Percentiles rank a stretch among this genome's conserved stretches.
Evolutionary conservation across 129 eudicot species (phyloP).

Genomic region (Helianthus annuus): DNA sequence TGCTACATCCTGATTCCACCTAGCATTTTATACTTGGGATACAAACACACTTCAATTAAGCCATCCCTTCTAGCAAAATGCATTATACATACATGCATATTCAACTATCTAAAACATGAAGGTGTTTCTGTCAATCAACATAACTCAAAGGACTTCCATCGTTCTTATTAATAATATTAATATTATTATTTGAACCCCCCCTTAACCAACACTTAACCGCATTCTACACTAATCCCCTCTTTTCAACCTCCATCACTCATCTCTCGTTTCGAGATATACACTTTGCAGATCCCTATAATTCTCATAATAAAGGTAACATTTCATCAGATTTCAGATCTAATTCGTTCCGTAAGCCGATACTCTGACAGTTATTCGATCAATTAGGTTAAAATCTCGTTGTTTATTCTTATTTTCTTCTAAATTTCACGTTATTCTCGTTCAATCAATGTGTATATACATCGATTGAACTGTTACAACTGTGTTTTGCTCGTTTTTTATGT

Average conservation of each 20-base stretch:
- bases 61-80: background rate
- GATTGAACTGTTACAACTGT: constrained; percentile 8
- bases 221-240: constrained; percentile 22
- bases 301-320: constrained; percentile 16
- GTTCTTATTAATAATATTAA: background rate
- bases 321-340: constrained; percentile 5
- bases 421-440: background rate
- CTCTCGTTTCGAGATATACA: constrained; percentile 28
- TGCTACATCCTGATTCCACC: too few relatives aligned
- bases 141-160: constrained; percentile 18
- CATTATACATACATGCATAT: background rate
- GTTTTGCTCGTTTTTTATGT: background rate
- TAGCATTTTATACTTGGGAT: too few relatives aligned
- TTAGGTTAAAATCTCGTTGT: background rate
- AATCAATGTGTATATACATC: constrained; percentile 12
- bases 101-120: constrained; percentile 5
- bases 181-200: constrained; percentile 8
- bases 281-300: constrained; percentile 21
- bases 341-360: constrained; percentile 11
- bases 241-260: constrained; percentile 47
- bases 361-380: background rate
- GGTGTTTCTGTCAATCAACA: constrained; percentile 14
- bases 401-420: background rate
- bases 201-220: constrained; percentile 6
- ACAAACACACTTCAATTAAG: background rate